Evolutionary conservation across 2,329 filamentous ascomycete genomes (phyloP), one percentile per base, ranked within the genome.

Genomic region (Alternaria gaisen): DNA sequence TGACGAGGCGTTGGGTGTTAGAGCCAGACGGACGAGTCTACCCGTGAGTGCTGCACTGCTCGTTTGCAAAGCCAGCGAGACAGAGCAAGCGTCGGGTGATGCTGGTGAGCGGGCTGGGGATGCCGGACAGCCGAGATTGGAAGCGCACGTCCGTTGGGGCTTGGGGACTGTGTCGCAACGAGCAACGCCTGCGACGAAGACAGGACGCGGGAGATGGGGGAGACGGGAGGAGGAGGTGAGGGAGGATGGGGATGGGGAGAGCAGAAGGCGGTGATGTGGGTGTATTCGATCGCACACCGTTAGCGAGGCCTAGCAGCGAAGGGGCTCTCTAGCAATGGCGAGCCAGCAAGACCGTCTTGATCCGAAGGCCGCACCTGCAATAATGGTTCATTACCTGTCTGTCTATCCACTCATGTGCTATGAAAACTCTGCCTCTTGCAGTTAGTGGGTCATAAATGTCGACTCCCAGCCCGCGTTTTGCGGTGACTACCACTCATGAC

Each of bases 401-500:
- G 41, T 53, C 58, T 48, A 50, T 47, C 67, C 69, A 69, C 62
- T 68, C 61, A 57, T 53, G 51, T 58, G 62, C 59, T 41, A 48
- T 65, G 67, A 66, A 65, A 68, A 64, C 63, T 63, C 63, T 65
- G 64, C 69, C 58, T 43, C 56, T 65, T 67, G 44, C 56, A 66
- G 70, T 34, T 72, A 69, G 69, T 53, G 63, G 61, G 56, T 58
- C 67, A 62, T 55, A 58, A 56, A 34, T 57, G 55, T 53, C 56
- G 26, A 52, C 54, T 57, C 56, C 56, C 58, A 65, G 61, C 51
- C 63, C 65, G 66, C 61, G 64, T 53, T 43, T 60, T 62, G 66
- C 65, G 65, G 65, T 61, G 47, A 51, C 60, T 60, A 53, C 66
- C 65, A 69, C 56, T 65, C 67, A 72, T 69, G 66, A 68, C 67